Evolutionary conservation across 371 early-diverging fungal species (phyloP).

Genomic region (Saksenaea oblongispora): DNA sequence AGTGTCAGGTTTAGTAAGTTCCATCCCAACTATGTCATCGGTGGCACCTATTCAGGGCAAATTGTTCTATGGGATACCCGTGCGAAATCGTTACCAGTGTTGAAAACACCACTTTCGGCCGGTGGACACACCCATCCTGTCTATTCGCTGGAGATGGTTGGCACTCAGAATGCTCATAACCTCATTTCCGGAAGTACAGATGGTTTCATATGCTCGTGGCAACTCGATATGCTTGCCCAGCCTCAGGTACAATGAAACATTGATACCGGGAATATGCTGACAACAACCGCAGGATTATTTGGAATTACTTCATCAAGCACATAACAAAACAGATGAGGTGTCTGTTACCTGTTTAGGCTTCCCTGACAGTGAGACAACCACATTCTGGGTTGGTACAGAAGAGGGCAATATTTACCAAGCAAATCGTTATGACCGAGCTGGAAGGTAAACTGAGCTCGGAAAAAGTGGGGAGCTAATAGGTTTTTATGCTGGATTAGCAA

Average conservation of each 20-base stretch:
- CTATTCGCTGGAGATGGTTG: slow-evolving; percentile 85
- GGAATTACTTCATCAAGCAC: slow-evolving; percentile 74
- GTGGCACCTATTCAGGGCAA: slow-evolving; percentile 97
- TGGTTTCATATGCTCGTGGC: slow-evolving; percentile 95
- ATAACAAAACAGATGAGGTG: slow-evolving; percentile 89
- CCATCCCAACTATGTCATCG: slow-evolving; percentile 88
- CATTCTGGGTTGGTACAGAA: slow-evolving; percentile 96
- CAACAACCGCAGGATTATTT: slow-evolving; percentile 64
- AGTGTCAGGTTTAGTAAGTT: slow-evolving; percentile 88
- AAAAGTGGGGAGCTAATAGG: not conserved
- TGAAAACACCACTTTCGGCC: slow-evolving; percentile 86
- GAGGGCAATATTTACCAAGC: slow-evolving; percentile 92
- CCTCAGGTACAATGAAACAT: slow-evolving; percentile 64
- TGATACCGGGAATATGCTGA: not conserved
- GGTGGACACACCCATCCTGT: slow-evolving; percentile 97
- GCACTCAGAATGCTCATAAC: slow-evolving; percentile 93
- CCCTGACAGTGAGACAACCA: slow-evolving; percentile 88
- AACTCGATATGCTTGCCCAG: slow-evolving; percentile 94
- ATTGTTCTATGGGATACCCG: slow-evolving; percentile 96
- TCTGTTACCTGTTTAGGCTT: slow-evolving; percentile 89
- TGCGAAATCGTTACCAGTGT: slow-evolving; percentile 81
- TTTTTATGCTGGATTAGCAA: slow-evolving; percentile 68
- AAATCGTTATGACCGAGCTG: slow-evolving; percentile 92
- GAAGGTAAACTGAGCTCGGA: slow-evolving; percentile 49
- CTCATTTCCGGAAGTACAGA: slow-evolving; percentile 91